Conservation (phyloP, 495 filamentous ascomycete species). For the Penicillium canariense region DNA sequence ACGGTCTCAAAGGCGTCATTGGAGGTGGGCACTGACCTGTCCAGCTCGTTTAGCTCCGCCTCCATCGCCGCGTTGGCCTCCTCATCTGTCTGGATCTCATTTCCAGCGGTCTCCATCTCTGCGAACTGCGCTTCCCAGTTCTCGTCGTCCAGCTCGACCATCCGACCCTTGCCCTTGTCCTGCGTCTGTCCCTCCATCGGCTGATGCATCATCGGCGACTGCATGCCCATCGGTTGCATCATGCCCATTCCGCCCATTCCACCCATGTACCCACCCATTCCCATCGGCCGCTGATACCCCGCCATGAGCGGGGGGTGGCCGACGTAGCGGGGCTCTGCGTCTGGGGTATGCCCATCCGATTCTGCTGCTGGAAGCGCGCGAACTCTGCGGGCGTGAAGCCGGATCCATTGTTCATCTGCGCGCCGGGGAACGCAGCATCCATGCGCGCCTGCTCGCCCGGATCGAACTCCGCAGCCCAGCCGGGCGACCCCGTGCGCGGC, state of each 20-base stretch:
- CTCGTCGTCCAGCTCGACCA: constrained; percentile 89
- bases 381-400: constrained; percentile 86
- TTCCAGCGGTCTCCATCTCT: constrained; percentile 73
- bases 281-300: constrained; percentile 62
- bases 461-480: constrained; percentile 71
- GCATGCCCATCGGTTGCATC: constrained; percentile 47
- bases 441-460: constrained; percentile 68
- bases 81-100: constrained; percentile 57
- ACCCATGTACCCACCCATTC: constrained; percentile 46
- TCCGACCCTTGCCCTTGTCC: constrained; percentile 83
- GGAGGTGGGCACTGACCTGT: constrained; percentile 67
- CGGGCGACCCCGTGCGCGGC: constrained; percentile 55
- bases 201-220: constrained; percentile 47
- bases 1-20: constrained; percentile 84
- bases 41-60: constrained; percentile 83
- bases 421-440: constrained; percentile 72
- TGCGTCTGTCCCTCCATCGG: constrained; percentile 47
- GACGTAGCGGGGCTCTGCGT: constrained; percentile 53
- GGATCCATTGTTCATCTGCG: constrained; percentile 44
- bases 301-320: constrained; percentile 47
- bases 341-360: constrained; percentile 51
- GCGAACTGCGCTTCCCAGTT: constrained; percentile 97
- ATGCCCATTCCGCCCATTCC: constrained; percentile 58
- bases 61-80: constrained; percentile 78
- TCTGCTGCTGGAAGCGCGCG: constrained; percentile 76